Conservation (phyloP, 306 rosid genomes). For the Cicer cuneatum region DNA sequence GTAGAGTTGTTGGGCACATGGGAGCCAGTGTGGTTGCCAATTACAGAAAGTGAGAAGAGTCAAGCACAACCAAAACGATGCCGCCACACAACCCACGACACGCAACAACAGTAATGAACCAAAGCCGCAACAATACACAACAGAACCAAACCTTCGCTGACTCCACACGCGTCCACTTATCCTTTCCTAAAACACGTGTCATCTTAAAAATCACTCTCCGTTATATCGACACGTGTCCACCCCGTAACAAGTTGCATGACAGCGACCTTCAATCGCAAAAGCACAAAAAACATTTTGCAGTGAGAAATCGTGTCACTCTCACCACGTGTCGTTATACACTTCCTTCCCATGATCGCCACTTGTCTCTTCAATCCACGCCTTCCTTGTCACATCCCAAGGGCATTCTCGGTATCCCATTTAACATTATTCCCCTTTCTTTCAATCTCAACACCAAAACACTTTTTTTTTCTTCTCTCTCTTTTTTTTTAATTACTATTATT, state of each 20-base stretch:
- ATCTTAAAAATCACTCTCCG: no score
- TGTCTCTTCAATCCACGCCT: constrained; percentile 50
- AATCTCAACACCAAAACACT: not conserved
- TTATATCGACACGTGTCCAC: constrained; percentile 54
- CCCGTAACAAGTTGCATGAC: constrained; percentile 45
- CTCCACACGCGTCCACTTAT: constrained; percentile 53
- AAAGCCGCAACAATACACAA: constrained; percentile 42
- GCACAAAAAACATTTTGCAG: constrained; percentile 47
- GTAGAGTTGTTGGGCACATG: constrained; percentile 32
- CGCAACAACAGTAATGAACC: not conserved
- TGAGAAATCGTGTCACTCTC: constrained; percentile 43
- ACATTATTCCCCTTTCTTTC: constrained; percentile 7
- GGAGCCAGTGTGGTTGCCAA: constrained; percentile 22
- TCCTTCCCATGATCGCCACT: constrained; percentile 49
- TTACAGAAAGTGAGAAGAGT: not conserved
- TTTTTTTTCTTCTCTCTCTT: not conserved
- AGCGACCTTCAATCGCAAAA: constrained; percentile 49
- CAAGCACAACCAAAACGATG: constrained; percentile 7
- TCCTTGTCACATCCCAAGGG: constrained; percentile 51
- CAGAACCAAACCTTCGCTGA: constrained; percentile 6
- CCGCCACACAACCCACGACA: constrained; percentile 21
- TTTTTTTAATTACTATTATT: not conserved
- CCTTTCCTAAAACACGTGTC: constrained; percentile 52
- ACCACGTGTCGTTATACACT: constrained; percentile 58
- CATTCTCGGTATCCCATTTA: constrained; percentile 46